phyloP scores from a whole-genome alignment of 306 rosid genomes.

The Oemleria cerasiformis region DNA sequence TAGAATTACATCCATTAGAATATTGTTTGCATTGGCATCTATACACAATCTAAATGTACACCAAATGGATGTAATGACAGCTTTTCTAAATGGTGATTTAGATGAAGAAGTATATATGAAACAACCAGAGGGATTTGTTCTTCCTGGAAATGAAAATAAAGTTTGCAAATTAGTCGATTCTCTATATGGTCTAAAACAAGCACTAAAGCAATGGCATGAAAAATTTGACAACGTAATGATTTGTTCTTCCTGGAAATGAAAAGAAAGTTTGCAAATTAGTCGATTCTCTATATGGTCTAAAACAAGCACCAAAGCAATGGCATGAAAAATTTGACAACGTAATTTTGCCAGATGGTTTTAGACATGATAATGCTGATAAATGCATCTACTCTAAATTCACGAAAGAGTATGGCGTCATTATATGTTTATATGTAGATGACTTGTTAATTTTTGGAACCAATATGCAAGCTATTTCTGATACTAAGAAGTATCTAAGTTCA shows the following conservation, averaged over 20 bases:
- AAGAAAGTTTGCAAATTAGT: neutral
- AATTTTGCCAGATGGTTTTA: neutral
- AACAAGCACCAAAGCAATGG: neutral
- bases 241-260: neutral
- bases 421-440: too few species aligned
- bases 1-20: neutral
- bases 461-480: too few species aligned
- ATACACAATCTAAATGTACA: neutral
- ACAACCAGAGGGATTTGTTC: too few species aligned
- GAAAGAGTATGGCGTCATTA: neutral
- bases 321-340: neutral
- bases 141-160: too few species aligned
- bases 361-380: neutral
- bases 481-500: neutral
- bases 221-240: too few species aligned
- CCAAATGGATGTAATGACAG: neutral
- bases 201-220: too few species aligned
- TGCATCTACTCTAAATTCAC: neutral
- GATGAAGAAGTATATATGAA: too few species aligned
- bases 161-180: too few species aligned
- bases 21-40: neutral
- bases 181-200: too few species aligned
- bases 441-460: too few species aligned
- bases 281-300: neutral
- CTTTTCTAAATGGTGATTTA: neutral